phyloP scores from a whole-genome alignment of 2,329 filamentous ascomycete genomes.

The Paecilomyces dactylethromorphus region DNA sequence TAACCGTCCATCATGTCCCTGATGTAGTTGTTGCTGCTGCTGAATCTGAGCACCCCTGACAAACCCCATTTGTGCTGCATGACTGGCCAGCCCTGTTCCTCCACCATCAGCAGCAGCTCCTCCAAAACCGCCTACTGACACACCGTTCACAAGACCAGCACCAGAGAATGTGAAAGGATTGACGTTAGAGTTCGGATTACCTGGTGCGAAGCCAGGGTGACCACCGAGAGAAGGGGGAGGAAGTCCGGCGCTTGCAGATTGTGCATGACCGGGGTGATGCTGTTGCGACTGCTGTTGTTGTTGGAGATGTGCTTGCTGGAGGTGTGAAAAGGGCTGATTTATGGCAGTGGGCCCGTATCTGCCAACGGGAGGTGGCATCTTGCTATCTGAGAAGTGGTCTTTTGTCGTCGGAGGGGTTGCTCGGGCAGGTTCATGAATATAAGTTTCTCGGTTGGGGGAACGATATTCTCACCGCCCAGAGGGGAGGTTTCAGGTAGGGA shows the following conservation, averaged over 20 bases:
- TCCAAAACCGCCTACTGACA: conserved; percentile 52
- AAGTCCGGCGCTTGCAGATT: conserved; percentile 41
- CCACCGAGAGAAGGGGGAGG: conserved; percentile 55
- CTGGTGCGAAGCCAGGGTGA: conserved; percentile 62
- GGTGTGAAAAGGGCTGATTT: conserved; percentile 53
- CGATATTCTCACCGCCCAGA: neutral
- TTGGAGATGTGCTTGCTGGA: conserved; percentile 45
- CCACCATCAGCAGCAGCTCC: conserved; percentile 49
- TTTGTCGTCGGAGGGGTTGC: conserved; percentile 8
- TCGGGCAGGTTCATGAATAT: conserved; percentile 14
- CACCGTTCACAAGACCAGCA: conserved; percentile 45
- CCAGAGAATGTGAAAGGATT: conserved; percentile 57
- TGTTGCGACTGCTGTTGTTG: conserved; percentile 43
- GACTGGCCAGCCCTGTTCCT: conserved; percentile 70
- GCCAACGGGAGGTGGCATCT: conserved; percentile 54
- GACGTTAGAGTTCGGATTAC: conserved; percentile 59
- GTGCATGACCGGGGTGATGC: conserved; percentile 34
- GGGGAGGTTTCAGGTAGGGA: neutral
- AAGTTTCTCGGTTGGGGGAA: conserved; percentile 1
- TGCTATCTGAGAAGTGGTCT: conserved; percentile 14
- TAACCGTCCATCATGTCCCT: conserved; percentile 46
- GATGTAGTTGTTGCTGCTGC: conserved; percentile 49
- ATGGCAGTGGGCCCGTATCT: conserved; percentile 54
- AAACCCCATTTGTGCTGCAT: conserved; percentile 83
- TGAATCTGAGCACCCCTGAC: conserved; percentile 64